phyloP scores from a whole-genome alignment of 768 basidiomycete species.

The Phaeotremella skinneri region DNA sequence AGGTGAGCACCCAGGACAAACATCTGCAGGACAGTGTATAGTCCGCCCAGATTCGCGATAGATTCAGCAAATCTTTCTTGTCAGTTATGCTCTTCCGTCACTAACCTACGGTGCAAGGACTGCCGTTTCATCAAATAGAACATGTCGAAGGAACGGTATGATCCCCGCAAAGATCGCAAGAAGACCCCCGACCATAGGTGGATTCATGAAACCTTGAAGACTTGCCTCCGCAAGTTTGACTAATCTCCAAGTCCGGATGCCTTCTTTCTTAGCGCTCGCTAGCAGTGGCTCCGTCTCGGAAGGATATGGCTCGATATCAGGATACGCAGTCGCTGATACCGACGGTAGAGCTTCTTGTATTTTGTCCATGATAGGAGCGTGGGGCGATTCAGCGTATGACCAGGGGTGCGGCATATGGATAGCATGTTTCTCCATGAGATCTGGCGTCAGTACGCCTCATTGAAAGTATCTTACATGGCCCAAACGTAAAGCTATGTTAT shows the following conservation, averaged over 20 bases:
- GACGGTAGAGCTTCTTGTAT: conserved; percentile 13
- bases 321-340: conserved; percentile 13
- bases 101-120: conserved; percentile 37
- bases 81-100: conserved; percentile 15
- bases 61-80: conserved; percentile 22
- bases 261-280: conserved; percentile 24
- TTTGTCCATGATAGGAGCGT: conserved; percentile 15
- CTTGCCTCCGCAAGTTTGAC: conserved; percentile 10
- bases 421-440: conserved; percentile 20
- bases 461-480: conserved; percentile 27
- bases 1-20: conserved; percentile 48
- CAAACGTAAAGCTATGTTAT: conserved; percentile 34
- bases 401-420: conserved; percentile 19
- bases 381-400: conserved; percentile 29
- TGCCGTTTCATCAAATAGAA: conserved; percentile 38
- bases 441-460: conserved; percentile 10
- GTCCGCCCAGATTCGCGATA: conserved; percentile 38
- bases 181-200: conserved; percentile 47
- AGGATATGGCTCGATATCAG: conserved; percentile 33
- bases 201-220: conserved; percentile 39
- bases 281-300: conserved; percentile 36
- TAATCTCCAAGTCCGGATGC: conserved; percentile 16
- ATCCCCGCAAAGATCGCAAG: conserved; percentile 43
- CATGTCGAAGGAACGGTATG: conserved; percentile 35
- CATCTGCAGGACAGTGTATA: conserved; percentile 49